Conservation (phyloP, 371 early-diverging fungal species). For the Mortierella polycephala region DNA sequence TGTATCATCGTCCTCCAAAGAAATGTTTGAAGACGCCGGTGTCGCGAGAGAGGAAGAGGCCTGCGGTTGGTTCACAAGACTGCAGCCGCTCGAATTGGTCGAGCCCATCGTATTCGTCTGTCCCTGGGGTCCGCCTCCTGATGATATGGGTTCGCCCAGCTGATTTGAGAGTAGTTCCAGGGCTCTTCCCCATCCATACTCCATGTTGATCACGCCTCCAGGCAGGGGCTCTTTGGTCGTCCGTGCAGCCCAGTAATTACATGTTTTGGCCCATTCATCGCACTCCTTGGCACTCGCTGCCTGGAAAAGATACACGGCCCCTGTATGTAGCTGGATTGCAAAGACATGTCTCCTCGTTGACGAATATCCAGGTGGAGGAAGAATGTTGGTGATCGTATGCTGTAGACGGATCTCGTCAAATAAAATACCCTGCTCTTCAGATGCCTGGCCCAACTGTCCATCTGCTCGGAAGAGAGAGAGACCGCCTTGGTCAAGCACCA, state of each 20-base stretch:
- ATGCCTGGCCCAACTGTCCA: conserved; percentile 21
- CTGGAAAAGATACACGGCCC: conserved; percentile 86
- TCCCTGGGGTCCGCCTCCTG: not conserved
- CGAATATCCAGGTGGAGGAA: conserved; percentile 87
- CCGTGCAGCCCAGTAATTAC: conserved; percentile 94
- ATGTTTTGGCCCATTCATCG: conserved; percentile 81
- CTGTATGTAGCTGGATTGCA: conserved; percentile 81
- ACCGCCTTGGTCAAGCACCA: conserved; percentile 77
- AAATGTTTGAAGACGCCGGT: not conserved
- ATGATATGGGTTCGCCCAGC: not conserved
- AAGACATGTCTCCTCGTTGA: conserved; percentile 80
- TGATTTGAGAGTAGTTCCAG: conserved; percentile 48
- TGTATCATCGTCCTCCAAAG: conserved; percentile 17
- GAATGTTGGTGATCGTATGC: conserved; percentile 78
- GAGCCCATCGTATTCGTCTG: not conserved
- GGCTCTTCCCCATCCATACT: conserved; percentile 89
- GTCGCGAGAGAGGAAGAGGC: not conserved
- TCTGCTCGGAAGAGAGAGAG: conserved; percentile 83
- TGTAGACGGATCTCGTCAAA: conserved; percentile 70
- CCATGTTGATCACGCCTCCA: conserved; percentile 85
- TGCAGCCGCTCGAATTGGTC: conserved; percentile 11
- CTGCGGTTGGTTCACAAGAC: not conserved
- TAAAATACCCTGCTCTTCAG: conserved; percentile 25
- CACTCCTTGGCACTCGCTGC: conserved; percentile 69
- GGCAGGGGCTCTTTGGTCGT: conserved; percentile 85